phyloP scores from a whole-genome alignment of 2,329 filamentous ascomycete species.

The Stromatinia cepivora region DNA sequence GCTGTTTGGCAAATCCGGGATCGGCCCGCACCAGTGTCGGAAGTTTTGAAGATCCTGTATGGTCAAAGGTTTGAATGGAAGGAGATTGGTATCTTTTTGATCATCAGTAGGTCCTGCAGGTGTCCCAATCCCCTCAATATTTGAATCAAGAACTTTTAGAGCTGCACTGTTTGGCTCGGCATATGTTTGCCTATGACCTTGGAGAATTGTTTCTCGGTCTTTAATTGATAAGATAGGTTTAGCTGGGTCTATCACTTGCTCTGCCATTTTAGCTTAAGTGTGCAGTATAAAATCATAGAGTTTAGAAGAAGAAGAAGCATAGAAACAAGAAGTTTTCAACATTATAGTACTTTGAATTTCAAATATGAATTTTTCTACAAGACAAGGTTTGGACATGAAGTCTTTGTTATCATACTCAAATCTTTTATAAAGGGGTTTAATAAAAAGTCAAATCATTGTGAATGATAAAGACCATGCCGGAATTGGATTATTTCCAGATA shows the following conservation, averaged over 20 bases:
- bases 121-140: neutral
- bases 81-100: constrained; percentile 2
- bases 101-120: neutral
- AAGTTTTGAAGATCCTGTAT: neutral
- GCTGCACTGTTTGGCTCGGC: neutral
- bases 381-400: neutral
- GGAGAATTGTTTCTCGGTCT: neutral
- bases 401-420: neutral
- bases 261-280: neutral
- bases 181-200: constrained; percentile 5
- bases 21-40: neutral
- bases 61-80: neutral
- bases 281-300: neutral
- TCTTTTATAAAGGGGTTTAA: neutral
- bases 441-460: neutral
- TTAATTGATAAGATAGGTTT: neutral
- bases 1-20: rapidly evolving
- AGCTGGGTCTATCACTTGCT: constrained; percentile 14
- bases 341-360: neutral
- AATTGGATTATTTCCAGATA: neutral
- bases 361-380: neutral
- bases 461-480: neutral
- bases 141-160: neutral
- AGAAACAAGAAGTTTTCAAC: neutral
- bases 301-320: neutral